Base-by-base conservation (phyloP, 148 eudicot species). In the Rhododendron molle region DNA sequence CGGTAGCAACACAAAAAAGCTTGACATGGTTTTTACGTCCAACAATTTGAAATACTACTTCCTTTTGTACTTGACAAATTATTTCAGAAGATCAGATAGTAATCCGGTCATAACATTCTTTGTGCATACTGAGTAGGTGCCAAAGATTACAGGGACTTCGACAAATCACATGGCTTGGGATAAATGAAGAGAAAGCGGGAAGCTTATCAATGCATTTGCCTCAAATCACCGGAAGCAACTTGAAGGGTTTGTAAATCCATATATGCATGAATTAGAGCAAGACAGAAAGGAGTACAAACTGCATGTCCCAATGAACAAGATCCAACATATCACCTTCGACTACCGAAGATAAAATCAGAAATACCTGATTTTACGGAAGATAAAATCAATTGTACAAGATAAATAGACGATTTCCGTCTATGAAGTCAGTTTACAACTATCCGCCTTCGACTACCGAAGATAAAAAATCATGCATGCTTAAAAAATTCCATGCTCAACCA, bases 401-500 rank as follows among this genome's bases (percentile, higher is more conserved):
- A 77, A 0, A 23, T 44, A 23, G 7, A 43, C 6, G 21, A 77
- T 32, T 12, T 43, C 80, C 52, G 20, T 43, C 18, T 5, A 77
- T 44, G 5, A 44, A 43, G 11, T 20, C 20, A 10, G 10, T 43
- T 40, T 12, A 9, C 23, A 40, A 26, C 3, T 9, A 23, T 23
- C 11, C 1, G 30, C n/a, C 65, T 80, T 50, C 7, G 38, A 50
- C 40, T 23, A 50, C 20, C 3, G 43, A 50, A 13, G 4, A 38
- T 15, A 7, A 49, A 7, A 49, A 46, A 23, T 93, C 90, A 96
- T 16, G 97, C 98, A 81, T 95, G 96, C 91, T 95, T 96, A 91
- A 94, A 96, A 81, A 94, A 88, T 82, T 96, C 95, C 99, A 95
- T 95, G 89, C 93, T 92, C 76, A 96, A 94, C 99, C 99, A 95